A percentile compares a stretch with the other conserved stretches of the same genome.
phyloP scores from a whole-genome alignment of 192 early-diverging fungal genomes.

The Podila clonocystis region DNA sequence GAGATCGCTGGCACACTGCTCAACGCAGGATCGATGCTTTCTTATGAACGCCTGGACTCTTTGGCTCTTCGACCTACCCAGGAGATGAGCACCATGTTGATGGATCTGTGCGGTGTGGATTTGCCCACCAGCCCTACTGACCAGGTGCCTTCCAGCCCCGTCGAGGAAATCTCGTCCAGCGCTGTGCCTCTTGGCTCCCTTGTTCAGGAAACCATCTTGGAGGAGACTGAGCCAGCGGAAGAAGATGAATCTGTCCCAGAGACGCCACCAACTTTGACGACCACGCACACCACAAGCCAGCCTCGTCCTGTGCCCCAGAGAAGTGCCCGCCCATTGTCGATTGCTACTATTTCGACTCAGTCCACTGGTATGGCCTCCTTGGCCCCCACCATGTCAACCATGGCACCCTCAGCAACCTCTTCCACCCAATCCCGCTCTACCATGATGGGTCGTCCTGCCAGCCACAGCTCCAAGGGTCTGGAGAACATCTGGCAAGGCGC shows the following conservation, averaged over 20 bases:
- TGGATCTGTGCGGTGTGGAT: constrained; percentile 29
- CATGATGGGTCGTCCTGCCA: constrained; percentile 6
- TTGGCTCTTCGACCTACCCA: constrained; percentile 19
- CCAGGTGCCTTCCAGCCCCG: background rate
- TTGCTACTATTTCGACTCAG: constrained; percentile 32
- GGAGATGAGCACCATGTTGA: constrained; percentile 20
- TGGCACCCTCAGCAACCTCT: constrained; percentile 28
- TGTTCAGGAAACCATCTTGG: constrained; percentile 17
- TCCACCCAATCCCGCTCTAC: constrained; percentile 18
- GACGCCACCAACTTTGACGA: background rate
- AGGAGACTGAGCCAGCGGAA: constrained; percentile 3
- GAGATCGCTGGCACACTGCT: constrained; percentile 33
- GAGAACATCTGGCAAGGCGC: constrained; percentile 48
- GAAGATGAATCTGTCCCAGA: background rate
- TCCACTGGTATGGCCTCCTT: constrained; percentile 41
- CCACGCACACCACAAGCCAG: background rate
- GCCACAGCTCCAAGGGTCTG: constrained; percentile 1
- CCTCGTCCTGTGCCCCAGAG: background rate
- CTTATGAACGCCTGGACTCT: constrained; percentile 22
- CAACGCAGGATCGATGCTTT: constrained; percentile 38
- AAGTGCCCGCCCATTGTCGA: constrained; percentile 26
- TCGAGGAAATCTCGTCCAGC: background rate
- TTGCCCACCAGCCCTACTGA: background rate
- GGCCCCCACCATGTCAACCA: constrained; percentile 39
- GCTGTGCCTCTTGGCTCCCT: background rate